A percentile compares a stretch with the other conserved stretches of the same genome.
These are phyloP conservation scores for Dictyostelium brefeldianum DNA, from an alignment of 78 protist species.

Conservation along the genomic window DNA sequence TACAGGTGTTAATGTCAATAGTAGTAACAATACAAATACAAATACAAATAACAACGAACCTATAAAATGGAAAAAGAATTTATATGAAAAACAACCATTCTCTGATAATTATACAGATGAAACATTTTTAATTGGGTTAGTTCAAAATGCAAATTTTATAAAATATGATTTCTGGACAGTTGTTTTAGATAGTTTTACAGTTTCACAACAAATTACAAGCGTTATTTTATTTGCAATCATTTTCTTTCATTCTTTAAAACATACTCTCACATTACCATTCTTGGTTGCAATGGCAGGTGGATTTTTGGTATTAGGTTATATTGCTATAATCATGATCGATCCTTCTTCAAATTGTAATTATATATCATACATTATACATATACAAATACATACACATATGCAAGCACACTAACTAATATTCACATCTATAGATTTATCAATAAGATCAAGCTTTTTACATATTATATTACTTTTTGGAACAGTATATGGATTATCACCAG, in stretches of 20 bases:
- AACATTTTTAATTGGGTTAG: slow-evolving; percentile 67
- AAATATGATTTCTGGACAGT: slow-evolving; percentile 79
- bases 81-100: slow-evolving; percentile 77
- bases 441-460: slow-evolving; percentile 72
- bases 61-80: slow-evolving; percentile 67
- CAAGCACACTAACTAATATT: background rate
- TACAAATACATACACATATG: background rate
- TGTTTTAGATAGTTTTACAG: slow-evolving; percentile 70
- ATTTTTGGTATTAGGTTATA: slow-evolving; percentile 62
- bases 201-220: slow-evolving; percentile 72
- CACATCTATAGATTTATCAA: slow-evolving; percentile 2
- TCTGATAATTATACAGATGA: slow-evolving; percentile 85
- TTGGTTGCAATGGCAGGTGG: slow-evolving; percentile 42
- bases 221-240: slow-evolving; percentile 58
- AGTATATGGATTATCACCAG: slow-evolving; percentile 85
- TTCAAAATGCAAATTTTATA: slow-evolving; percentile 81
- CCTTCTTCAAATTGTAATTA: slow-evolving; percentile 47
- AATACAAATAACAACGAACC: background rate
- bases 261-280: slow-evolving; percentile 40
- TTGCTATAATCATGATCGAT: slow-evolving; percentile 48
- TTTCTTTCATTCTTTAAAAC: slow-evolving; percentile 58
- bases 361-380: background rate
- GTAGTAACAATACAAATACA: background rate
- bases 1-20: slow-evolving; percentile 1
- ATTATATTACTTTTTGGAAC: slow-evolving; percentile 68